Conservation (phyloP, 768 basidiomycete species). For the Phylloporus sp. region DNA sequence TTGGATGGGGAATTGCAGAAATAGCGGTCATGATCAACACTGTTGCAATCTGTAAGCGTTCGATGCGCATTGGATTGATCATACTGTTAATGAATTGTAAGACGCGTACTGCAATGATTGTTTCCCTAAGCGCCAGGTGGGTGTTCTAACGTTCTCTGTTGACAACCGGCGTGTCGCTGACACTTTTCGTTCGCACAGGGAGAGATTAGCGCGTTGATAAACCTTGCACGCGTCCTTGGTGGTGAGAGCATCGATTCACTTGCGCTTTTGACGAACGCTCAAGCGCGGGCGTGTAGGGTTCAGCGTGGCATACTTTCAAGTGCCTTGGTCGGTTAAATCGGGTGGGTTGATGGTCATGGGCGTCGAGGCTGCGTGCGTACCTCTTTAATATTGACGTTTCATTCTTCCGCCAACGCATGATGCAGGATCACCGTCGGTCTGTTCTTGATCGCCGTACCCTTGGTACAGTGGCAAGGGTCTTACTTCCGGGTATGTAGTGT, state of each 20-base stretch:
- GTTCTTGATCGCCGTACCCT: conserved; percentile 35
- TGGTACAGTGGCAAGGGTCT: conserved; percentile 32
- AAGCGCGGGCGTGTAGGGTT: conserved; percentile 22
- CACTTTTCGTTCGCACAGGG: conserved; percentile 21
- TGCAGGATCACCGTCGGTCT: conserved; percentile 30
- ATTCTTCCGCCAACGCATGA: neutral
- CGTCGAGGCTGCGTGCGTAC: conserved; percentile 35
- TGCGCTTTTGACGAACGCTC: neutral
- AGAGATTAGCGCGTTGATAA: conserved; percentile 42
- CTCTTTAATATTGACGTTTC: neutral
- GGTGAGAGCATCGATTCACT: conserved; percentile 16
- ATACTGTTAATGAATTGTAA: conserved; percentile 4
- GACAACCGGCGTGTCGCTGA: neutral
- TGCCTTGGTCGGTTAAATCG: conserved; percentile 35
- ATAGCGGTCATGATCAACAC: conserved; percentile 36
- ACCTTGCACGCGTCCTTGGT: conserved; percentile 33
- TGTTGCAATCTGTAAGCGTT: conserved; percentile 34
- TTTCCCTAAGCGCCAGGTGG: conserved; percentile 32
- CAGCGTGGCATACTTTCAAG: conserved; percentile 37
- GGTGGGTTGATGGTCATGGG: conserved; percentile 35
- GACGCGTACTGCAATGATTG: conserved; percentile 38
- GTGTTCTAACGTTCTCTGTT: neutral
- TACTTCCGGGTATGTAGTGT: conserved; percentile 30
- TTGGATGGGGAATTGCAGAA: conserved; percentile 44
- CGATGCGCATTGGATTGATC: neutral